A percentile compares a stretch with the other conserved stretches of the same genome.
phyloP scores from a whole-genome alignment of 2,329 filamentous ascomycete genomes.

The Rhynchosporium agropyri region DNA sequence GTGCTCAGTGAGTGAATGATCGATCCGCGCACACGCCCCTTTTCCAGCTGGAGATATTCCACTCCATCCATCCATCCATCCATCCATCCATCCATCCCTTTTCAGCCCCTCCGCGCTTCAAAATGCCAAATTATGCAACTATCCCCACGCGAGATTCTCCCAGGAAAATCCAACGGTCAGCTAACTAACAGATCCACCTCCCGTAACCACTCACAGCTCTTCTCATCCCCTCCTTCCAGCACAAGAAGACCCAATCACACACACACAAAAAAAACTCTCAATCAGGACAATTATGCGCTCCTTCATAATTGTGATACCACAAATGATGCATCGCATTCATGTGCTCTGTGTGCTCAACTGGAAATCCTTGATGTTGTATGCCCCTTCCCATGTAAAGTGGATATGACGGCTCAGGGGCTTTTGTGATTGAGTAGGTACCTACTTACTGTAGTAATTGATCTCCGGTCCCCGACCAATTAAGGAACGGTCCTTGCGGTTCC shows the following conservation, averaged over 20 bases:
- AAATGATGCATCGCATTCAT: constrained; percentile 14
- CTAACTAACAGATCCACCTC: no score
- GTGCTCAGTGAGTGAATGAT: background rate
- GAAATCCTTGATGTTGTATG: background rate
- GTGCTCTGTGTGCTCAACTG: background rate
- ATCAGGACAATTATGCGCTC: background rate
- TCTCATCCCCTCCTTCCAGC: no score
- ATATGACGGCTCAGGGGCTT: background rate
- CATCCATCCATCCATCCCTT: no score
- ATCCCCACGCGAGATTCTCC: background rate
- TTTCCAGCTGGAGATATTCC: background rate
- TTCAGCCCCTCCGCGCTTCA: background rate
- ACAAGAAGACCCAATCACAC: background rate
- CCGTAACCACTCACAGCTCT: constrained; percentile 12
- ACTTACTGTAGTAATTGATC: no score
- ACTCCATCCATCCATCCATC: no score
- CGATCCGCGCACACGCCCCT: constrained; percentile 5
- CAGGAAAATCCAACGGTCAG: no score
- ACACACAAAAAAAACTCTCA: background rate
- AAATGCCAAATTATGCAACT: constrained; percentile 4
- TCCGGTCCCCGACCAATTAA: background rate
- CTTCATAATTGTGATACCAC: constrained; percentile 18
- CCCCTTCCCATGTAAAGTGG: background rate
- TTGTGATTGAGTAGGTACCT: no score
- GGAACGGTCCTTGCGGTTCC: constrained; percentile 2